A percentile compares a stretch with the other conserved stretches of the same genome.
phyloP scores from a whole-genome alignment of 73 alveolate species.

The Paramecium sexaurelia region DNA sequence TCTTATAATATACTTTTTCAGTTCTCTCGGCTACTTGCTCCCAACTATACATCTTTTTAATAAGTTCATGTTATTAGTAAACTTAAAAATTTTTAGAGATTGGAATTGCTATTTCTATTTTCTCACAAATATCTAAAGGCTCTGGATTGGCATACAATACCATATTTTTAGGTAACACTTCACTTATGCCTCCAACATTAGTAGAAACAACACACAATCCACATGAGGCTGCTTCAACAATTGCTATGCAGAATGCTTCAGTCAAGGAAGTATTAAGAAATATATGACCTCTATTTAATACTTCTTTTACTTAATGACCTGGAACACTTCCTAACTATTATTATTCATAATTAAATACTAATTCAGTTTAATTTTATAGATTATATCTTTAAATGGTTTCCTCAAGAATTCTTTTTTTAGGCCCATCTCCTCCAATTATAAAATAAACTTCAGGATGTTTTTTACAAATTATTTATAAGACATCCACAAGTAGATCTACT shows the following conservation, averaged over 20 bases:
- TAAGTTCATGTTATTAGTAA: slow-evolving; percentile 71
- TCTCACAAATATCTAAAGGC: slow-evolving; percentile 74
- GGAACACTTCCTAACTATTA: slow-evolving; percentile 93
- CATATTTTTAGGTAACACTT: slow-evolving; percentile 96
- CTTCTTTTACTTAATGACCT: slow-evolving; percentile 93
- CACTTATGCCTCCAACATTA: slow-evolving; percentile 99
- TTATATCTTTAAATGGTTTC: slow-evolving; percentile 90
- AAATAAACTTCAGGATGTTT: slow-evolving; percentile 83
- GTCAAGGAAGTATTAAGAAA: slow-evolving; percentile 97
- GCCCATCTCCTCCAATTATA: slow-evolving; percentile 99
- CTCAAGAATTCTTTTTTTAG: slow-evolving; percentile 89
- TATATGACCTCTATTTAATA: slow-evolving; percentile 95
- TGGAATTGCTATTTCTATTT: slow-evolving; percentile 36
- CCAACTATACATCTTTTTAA: slow-evolving; percentile 91
- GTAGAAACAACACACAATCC: slow-evolving; percentile 97
- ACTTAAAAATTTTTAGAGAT: slow-evolving; percentile 20
- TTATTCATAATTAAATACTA: slow-evolving; percentile 53
- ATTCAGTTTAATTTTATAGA: slow-evolving; percentile 81
- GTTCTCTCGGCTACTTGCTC: slow-evolving; percentile 92
- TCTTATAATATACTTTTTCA: slow-evolving; percentile 88
- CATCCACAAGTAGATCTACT: slow-evolving; percentile 95
- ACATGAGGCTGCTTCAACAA: slow-evolving; percentile 99
- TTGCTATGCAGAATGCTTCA: slow-evolving; percentile 99
- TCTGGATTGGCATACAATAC: slow-evolving; percentile 85
- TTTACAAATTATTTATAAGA: slow-evolving; percentile 92